Evolutionary conservation across 2,329 filamentous ascomycete species (phyloP).

Genomic region (Penicillium fuscoglaucum): DNA sequence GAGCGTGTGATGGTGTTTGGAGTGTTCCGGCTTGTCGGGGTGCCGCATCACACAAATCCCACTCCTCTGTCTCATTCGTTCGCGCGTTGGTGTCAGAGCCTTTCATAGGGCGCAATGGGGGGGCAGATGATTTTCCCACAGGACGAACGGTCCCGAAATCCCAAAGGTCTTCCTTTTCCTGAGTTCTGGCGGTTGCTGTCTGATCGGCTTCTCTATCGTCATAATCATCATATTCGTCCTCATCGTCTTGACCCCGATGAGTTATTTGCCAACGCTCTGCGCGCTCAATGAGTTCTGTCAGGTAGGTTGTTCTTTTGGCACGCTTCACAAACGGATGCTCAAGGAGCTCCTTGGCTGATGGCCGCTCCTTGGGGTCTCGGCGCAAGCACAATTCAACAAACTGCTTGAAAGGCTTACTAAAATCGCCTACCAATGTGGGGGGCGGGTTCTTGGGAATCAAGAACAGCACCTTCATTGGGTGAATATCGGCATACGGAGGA

Average conservation of each 20-base stretch:
- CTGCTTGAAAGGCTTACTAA: slow-evolving; percentile 79
- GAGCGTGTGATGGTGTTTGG: slow-evolving; percentile 54
- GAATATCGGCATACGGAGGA: slow-evolving; percentile 92
- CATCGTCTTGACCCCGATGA: slow-evolving; percentile 65
- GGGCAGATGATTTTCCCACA: slow-evolving; percentile 58
- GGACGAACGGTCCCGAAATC: slow-evolving; percentile 95
- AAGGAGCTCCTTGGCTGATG: slow-evolving; percentile 80
- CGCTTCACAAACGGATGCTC: slow-evolving; percentile 87
- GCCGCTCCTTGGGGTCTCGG: slow-evolving; percentile 84
- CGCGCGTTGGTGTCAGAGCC: slow-evolving; percentile 79
- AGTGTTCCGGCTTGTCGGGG: slow-evolving; percentile 30
- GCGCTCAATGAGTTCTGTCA: slow-evolving; percentile 92
- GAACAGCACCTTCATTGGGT: slow-evolving; percentile 98
- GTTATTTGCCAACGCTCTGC: slow-evolving; percentile 81
- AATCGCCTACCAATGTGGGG: slow-evolving; percentile 76
- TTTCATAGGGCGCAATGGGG: slow-evolving; percentile 71
- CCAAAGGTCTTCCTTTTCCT: slow-evolving; percentile 80
- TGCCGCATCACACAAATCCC: slow-evolving; percentile 32
- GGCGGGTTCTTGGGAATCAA: slow-evolving; percentile 93
- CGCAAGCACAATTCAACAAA: slow-evolving; percentile 82
- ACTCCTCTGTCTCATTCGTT: slow-evolving; percentile 45
- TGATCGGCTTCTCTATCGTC: slow-evolving; percentile 54
- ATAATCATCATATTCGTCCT: slow-evolving; percentile 62
- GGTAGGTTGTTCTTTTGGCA: slow-evolving; percentile 93
- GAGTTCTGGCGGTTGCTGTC: slow-evolving; percentile 45